phyloP scores from a whole-genome alignment of 2,329 filamentous ascomycete species.

The Neophaeococcomyces aloes region DNA sequence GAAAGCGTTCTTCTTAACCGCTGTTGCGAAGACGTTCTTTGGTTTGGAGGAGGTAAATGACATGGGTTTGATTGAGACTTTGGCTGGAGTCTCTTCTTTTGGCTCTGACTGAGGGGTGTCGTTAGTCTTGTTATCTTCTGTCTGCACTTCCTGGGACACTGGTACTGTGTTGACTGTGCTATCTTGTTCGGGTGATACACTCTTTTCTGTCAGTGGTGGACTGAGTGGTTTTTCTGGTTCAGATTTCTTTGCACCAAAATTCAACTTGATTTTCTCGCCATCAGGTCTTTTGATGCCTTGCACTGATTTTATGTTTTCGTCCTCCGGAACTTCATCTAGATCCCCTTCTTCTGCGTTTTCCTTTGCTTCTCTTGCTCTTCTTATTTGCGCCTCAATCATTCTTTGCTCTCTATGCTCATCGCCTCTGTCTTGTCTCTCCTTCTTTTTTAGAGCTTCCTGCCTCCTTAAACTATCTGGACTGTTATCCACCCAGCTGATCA shows the following conservation, averaged over 20 bases:
- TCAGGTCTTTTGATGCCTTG: conserved; percentile 45
- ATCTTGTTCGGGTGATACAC: conserved; percentile 10
- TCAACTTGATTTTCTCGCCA: conserved; percentile 66
- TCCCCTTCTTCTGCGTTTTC: conserved; percentile 34
- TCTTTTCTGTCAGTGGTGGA: conserved; percentile 17
- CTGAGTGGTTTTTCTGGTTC: conserved; percentile 21
- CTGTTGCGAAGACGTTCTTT: conserved; percentile 63
- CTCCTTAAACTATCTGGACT: conserved; percentile 72
- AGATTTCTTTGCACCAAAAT: conserved; percentile 43
- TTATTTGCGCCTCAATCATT: conserved; percentile 74
- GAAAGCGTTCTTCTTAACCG: conserved; percentile 55
- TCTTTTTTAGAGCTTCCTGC: conserved; percentile 69
- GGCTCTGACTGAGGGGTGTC: conserved; percentile 11
- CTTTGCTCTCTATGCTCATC: conserved; percentile 83
- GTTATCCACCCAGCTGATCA: conserved; percentile 85
- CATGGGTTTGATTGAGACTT: conserved; percentile 35
- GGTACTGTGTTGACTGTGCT: neutral
- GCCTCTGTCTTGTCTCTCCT: conserved; percentile 77
- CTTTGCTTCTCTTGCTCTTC: conserved; percentile 49
- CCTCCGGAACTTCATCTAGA: conserved; percentile 31
- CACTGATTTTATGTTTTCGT: conserved; percentile 32
- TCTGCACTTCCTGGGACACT: neutral
- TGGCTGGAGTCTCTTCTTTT: neutral
- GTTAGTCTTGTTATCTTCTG: conserved; percentile 2
- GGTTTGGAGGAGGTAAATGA: conserved; percentile 53